Evolutionary conservation across 345 rosid genomes (phyloP), one percentile per base, ranked within the genome.

Genomic region (Heritiera fomes): DNA sequence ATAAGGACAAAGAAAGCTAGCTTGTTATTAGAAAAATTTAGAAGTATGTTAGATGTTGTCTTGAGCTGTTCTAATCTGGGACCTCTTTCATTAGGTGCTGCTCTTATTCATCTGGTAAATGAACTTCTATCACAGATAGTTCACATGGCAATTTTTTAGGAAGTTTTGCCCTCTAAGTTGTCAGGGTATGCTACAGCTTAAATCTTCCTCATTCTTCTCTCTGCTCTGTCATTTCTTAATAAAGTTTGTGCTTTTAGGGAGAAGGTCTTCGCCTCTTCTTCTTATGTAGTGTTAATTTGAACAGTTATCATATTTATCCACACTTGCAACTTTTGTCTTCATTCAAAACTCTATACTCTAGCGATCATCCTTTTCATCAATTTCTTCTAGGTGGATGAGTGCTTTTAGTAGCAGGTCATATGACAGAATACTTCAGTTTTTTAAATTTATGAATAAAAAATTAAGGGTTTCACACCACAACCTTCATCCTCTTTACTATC

Each of bases 381-480:
- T 46, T 46, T 69, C 73, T 46, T 47, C 41, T 47, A 47, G 40
- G 56, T 69, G 73, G 50, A 67, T 41, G 30, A 18, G 46, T 67
- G 71, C 30, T 43, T 64, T 41, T 41, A 43, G 32, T 41, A 41
- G 71, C 32, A 18, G 50, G 23, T n/a, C 18, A 67, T 40, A 67
- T 41, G 23, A 65, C 70, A 65, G 46, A 65, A 38, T 38, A 65
- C 70, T 40, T n/a, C 38, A 17, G 70, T 43, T 11, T 43, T 43
- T 46, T 45, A 20, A 43, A 11, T n/a, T 45, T 45, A 43, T 67
- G 10, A 18, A 41, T 41, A 43, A 18, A 67, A 30, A 67, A 4
- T 4, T 43, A 10, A n/a, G 5, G 34, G 15, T 20, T 43, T 9
- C 72, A 10, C 34, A 45, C 17, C 56, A 66, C 28, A 66, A 65